Conservation (phyloP, 352 stramenopile species). For the Phytophthora tubulina region DNA sequence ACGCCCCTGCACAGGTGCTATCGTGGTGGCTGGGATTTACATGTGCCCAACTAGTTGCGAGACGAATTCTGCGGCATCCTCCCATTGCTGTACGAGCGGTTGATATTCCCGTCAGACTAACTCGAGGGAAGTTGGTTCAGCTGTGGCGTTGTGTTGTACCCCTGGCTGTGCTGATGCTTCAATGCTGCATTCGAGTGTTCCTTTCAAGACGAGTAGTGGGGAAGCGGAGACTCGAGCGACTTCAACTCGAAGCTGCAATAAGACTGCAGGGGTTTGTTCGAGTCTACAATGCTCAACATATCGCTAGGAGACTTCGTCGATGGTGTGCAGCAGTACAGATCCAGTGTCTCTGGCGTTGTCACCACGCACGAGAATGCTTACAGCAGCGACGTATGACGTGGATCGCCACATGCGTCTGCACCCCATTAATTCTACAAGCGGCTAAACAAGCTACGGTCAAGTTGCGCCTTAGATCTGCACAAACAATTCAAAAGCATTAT, state of each 20-base stretch:
- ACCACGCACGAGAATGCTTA: conserved; percentile 35
- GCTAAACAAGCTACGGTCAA: conserved; percentile 25
- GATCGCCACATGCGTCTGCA: conserved; percentile 31
- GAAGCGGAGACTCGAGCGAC: conserved; percentile 30
- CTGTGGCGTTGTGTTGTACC: conserved; percentile 40
- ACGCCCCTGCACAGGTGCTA: conserved; percentile 49
- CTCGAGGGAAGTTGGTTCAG: conserved; percentile 25
- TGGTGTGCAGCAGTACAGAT: conserved; percentile 45
- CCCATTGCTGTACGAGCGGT: conserved; percentile 47
- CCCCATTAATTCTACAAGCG: conserved; percentile 25
- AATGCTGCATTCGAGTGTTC: conserved; percentile 47
- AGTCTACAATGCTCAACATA: conserved; percentile 45
- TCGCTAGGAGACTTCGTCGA: conserved; percentile 36
- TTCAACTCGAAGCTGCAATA: conserved; percentile 32
- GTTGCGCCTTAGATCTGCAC: conserved; percentile 41
- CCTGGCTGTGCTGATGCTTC: conserved; percentile 42
- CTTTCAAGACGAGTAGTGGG: conserved; percentile 39
- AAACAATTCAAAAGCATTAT: conserved; percentile 56
- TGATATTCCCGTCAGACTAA: conserved; percentile 51
- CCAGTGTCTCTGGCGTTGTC: conserved; percentile 62
- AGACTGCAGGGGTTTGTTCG: conserved; percentile 61
- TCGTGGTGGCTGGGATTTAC: conserved; percentile 55
- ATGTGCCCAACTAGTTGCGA: conserved; percentile 28
- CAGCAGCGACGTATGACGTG: conserved; percentile 28
- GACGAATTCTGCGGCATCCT: conserved; percentile 52